Evolutionary conservation across 2,329 filamentous ascomycete genomes (phyloP).

Genomic region (Polytolypa hystricis): DNA sequence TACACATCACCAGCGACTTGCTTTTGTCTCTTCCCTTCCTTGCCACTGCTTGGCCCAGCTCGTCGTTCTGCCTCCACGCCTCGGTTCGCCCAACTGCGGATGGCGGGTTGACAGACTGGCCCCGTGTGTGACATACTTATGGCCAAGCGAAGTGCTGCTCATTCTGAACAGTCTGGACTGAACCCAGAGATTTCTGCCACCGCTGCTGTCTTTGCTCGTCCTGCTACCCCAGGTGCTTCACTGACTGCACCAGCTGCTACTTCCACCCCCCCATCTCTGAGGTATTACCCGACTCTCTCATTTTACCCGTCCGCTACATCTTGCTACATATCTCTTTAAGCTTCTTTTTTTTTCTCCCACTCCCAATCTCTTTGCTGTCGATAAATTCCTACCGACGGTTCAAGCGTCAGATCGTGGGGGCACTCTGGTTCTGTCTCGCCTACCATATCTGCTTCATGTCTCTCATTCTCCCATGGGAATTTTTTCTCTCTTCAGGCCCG

Average conservation of each 20-base stretch:
- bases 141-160: slow-evolving; percentile 36
- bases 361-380: slow-evolving; percentile 7
- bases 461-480: not conserved
- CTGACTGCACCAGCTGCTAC: slow-evolving; percentile 17
- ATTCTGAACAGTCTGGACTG: slow-evolving; percentile 27
- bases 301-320: slow-evolving; percentile 5
- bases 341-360: slow-evolving; percentile 8
- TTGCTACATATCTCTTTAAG: slow-evolving; percentile 5
- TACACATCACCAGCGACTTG: slow-evolving; percentile 13
- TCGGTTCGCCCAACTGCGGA: slow-evolving; percentile 23
- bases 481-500: not conserved
- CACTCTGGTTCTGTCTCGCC: slow-evolving; percentile 5
- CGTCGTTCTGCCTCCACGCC: slow-evolving; percentile 15
- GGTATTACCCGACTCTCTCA: slow-evolving; percentile 23
- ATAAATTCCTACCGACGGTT: slow-evolving; percentile 10
- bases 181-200: slow-evolving; percentile 26
- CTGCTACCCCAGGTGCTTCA: slow-evolving; percentile 15
- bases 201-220: slow-evolving; percentile 21
- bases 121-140: slow-evolving; percentile 29
- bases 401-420: no score
- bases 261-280: slow-evolving; percentile 22
- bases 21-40: slow-evolving; percentile 11
- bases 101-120: slow-evolving; percentile 31
- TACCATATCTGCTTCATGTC: slow-evolving; percentile 9
- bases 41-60: slow-evolving; percentile 7